phyloP scores from a whole-genome alignment of 2,329 filamentous ascomycete species.

The Paracoccidioides brasiliensis region DNA sequence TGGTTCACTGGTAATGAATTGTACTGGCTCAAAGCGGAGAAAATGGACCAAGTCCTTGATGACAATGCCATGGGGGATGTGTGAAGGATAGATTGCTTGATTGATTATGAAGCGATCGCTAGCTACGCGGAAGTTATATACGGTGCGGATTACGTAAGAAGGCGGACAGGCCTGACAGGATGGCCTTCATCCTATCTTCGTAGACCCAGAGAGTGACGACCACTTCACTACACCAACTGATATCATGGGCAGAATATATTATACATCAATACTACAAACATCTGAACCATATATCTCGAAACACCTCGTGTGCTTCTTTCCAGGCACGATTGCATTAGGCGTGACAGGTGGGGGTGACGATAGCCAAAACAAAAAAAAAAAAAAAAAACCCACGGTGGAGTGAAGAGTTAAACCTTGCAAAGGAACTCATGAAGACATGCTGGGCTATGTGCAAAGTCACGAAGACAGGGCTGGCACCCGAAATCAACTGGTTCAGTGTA shows the following conservation, averaged over 20 bases:
- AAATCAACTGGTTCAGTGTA: slow-evolving; percentile 85
- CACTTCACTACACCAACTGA: slow-evolving; percentile 51
- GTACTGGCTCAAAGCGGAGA: slow-evolving; percentile 87
- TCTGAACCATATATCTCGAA: slow-evolving; percentile 77
- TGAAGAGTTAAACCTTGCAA: slow-evolving; percentile 72
- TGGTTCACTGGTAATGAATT: slow-evolving; percentile 84
- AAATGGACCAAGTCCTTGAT: slow-evolving; percentile 83
- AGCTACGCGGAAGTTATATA: too few species aligned
- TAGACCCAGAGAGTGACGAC: slow-evolving; percentile 59
- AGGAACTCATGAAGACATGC: slow-evolving; percentile 90
- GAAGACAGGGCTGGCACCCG: slow-evolving; percentile 78
- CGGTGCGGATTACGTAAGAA: too few species aligned
- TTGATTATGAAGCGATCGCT: too few species aligned
- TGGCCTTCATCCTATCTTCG: slow-evolving; percentile 82
- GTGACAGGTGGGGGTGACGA: slow-evolving; percentile 65
- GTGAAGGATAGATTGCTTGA: too few species aligned
- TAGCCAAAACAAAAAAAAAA: slow-evolving; percentile 58
- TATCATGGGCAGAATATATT: slow-evolving; percentile 55
- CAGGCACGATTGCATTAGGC: slow-evolving; percentile 82
- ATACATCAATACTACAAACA: slow-evolving; percentile 98
- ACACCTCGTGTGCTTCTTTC: slow-evolving; percentile 96
- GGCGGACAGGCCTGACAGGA: too few species aligned
- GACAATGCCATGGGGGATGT: slow-evolving; percentile 61
- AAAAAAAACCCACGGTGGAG: slow-evolving; percentile 51
- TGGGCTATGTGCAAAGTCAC: slow-evolving; percentile 95